Base-by-base conservation (phyloP, 2,329 filamentous ascomycete genomes). In the Aspergillus sp. region DNA sequence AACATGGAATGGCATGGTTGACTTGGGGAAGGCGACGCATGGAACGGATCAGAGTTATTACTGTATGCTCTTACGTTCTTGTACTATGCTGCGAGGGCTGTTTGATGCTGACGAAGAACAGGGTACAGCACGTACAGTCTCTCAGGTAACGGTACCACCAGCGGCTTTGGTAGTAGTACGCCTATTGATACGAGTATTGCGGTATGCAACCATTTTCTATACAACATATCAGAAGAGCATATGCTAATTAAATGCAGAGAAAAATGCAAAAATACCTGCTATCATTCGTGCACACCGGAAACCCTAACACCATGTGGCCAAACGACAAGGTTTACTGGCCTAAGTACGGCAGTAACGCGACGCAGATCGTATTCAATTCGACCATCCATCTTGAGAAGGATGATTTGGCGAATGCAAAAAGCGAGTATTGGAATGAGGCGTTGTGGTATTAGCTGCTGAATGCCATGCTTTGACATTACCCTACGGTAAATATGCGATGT, bases 31-130 rank as follows among this genome's bases (percentile, higher is more conserved):
- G 10, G 60, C 66, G 17, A 65, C 61, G 6, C 66, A 69, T 47
- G 65, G 66, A 4, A 67, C 64, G 4, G 66, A 68, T 52, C 64
- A 68, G 49, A 59, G 52, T 32, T 68, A 67, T 53, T 67, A 68
- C 53, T 69, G 63, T 55, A 50, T 3, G 9, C 7, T 39, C 39
- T 17, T 27, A 9, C 12, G 10, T 27, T 27, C 25, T 22, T 22
- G 20, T 22, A 5, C 20, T 22, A 4, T 0, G 20, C 20, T 22
- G 20, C 20, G 20, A 22, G 20, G 20, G 20, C 20, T 22, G 20
- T 22, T 22, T 22, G 20, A 30, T 41, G 22, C 42, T 22, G 35
- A 19, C 19, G 9, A 20, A 10, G 9, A 46, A 42, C 25, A 50
- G 50, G 45, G 48, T 50, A 52, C 32, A 52, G 45, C 41, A 50